These are phyloP conservation scores for Phytophthora vignae DNA, from an alignment of 352 stramenopile species.

Conservation along the genomic window DNA sequence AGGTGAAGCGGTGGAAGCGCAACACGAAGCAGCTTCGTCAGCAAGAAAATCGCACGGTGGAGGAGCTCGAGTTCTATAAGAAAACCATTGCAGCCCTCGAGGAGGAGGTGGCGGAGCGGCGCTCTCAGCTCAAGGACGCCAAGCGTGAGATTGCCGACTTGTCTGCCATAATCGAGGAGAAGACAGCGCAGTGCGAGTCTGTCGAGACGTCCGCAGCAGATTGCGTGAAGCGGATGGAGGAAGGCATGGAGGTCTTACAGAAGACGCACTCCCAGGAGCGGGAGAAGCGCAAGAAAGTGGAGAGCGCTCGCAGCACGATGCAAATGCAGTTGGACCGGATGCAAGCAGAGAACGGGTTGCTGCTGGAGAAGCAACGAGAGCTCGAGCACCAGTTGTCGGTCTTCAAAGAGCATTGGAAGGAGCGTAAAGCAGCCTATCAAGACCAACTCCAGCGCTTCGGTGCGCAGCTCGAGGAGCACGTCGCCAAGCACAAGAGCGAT, in stretches of 20 bases:
- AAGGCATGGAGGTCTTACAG: conserved; percentile 35
- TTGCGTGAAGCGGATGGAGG: conserved; percentile 58
- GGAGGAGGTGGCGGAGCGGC: conserved; percentile 33
- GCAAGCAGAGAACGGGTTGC: conserved; percentile 34
- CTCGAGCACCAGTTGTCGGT: conserved; percentile 45
- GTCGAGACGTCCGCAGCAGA: conserved; percentile 58
- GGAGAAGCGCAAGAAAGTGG: conserved; percentile 60
- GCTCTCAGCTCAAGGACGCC: conserved; percentile 41
- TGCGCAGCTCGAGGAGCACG: conserved; percentile 44
- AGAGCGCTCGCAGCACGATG: conserved; percentile 42
- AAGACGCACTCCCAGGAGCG: conserved; percentile 49
- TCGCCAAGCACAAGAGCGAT: conserved; percentile 47
- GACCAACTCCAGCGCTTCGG: conserved; percentile 46
- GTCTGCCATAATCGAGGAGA: conserved; percentile 42
- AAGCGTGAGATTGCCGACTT: conserved; percentile 48
- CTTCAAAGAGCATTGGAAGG: conserved; percentile 56
- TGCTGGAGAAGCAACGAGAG: conserved; percentile 45
- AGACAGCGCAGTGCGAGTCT: conserved; percentile 43
- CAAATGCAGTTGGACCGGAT: conserved; percentile 51
- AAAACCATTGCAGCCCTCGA: conserved; percentile 50
- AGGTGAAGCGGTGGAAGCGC: conserved; percentile 60
- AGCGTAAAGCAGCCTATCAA: conserved; percentile 55
- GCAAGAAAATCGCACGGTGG: conserved; percentile 38
- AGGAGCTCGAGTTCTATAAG: conserved; percentile 53
- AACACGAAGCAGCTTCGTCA: conserved; percentile 54